phyloP scores from a whole-genome alignment of 2,329 filamentous ascomycete species.

The Apiospora pterosperma region DNA sequence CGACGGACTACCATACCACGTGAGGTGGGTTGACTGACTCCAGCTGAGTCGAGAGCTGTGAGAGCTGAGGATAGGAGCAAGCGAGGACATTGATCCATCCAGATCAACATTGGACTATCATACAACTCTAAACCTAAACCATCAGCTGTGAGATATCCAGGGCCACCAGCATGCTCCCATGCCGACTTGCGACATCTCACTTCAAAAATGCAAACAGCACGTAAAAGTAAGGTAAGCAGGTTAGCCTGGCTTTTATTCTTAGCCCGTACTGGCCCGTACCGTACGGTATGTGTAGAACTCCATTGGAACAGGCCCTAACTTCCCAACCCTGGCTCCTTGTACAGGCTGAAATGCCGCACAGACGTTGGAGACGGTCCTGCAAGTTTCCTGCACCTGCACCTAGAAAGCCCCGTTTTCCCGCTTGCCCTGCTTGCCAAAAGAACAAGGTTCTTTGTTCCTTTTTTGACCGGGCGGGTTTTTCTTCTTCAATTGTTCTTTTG shows the following conservation, averaged over 20 bases:
- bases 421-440: constrained; percentile 10
- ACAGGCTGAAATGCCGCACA: constrained; percentile 20
- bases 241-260: no score
- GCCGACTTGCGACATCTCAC: constrained; percentile 1
- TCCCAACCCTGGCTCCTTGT: background rate
- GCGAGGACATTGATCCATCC: background rate
- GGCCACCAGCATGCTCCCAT: background rate
- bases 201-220: constrained; percentile 1
- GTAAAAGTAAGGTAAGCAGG: background rate
- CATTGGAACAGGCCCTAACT: background rate
- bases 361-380: constrained; percentile 21
- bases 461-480: constrained; percentile 4
- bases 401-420: constrained; percentile 24
- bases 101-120: background rate
- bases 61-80: background rate
- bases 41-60: background rate
- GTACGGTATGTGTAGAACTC: no score
- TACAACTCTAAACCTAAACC: background rate
- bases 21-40: background rate
- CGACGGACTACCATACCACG: background rate
- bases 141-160: background rate
- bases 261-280: background rate
- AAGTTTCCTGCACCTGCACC: constrained; percentile 15
- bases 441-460: constrained; percentile 19
- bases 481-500: background rate